Evolutionary conservation across 495 filamentous ascomycete genomes (phyloP).

Genomic region (Hapsidospora chrysogenum): DNA sequence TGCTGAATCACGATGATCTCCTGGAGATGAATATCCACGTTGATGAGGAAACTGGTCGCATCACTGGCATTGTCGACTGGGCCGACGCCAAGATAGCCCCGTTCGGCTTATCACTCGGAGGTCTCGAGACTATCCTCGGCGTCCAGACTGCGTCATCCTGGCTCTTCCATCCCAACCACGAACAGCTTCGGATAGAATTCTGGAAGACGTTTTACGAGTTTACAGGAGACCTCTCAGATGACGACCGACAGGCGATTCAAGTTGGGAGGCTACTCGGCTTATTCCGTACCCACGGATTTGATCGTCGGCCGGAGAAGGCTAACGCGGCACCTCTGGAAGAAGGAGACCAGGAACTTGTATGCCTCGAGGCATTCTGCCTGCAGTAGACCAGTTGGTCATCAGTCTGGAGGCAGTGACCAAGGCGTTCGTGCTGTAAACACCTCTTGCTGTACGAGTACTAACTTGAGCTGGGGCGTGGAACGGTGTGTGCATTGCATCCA

Average conservation of each 20-base stretch:
- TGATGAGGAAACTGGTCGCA: slow-evolving; percentile 18
- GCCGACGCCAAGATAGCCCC: slow-evolving; percentile 24
- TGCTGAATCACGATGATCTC: slow-evolving; percentile 27
- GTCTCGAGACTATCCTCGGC: slow-evolving; percentile 22
- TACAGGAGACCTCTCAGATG: slow-evolving; percentile 7
- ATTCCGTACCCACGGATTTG: slow-evolving; percentile 7
- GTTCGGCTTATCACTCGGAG: slow-evolving; percentile 27
- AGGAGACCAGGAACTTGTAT: slow-evolving; percentile 6
- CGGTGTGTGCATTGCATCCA: too few species aligned
- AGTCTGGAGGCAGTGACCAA: too few species aligned
- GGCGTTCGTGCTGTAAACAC: too few species aligned
- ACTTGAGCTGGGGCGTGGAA: too few species aligned
- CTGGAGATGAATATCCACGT: slow-evolving; percentile 25
- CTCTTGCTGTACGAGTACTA: too few species aligned
- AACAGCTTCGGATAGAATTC: slow-evolving; percentile 6
- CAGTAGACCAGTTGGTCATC: slow-evolving; percentile 1
- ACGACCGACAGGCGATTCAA: slow-evolving; percentile 8
- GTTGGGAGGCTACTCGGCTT: slow-evolving; percentile 8
- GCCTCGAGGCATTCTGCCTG: slow-evolving; percentile 7
- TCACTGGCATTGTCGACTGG: slow-evolving; percentile 31
- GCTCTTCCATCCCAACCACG: slow-evolving; percentile 7
- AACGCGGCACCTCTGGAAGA: slow-evolving; percentile 2
- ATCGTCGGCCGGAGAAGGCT: background rate
- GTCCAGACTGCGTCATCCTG: slow-evolving; percentile 7
- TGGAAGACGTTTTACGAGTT: slow-evolving; percentile 8